Base-by-base conservation (phyloP, 345 rosid species). In the Barbarea vulgaris region DNA sequence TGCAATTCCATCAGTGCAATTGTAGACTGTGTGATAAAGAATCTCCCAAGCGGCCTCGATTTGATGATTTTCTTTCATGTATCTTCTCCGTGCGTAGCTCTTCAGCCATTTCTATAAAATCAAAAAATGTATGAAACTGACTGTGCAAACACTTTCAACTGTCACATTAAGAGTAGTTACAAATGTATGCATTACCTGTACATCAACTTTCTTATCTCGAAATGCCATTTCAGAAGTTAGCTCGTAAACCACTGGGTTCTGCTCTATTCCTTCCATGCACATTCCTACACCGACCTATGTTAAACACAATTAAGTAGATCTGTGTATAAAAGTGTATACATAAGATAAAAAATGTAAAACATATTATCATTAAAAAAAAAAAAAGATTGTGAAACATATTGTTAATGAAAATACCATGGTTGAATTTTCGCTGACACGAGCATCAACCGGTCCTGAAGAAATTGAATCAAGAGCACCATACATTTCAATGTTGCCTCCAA, bases 211-310 rank as follows among this genome's bases (percentile, higher is more conserved):
- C 78, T 90, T 77, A 62, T 77, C 84, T 62, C 88, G 87, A 76
- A 89, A 94, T 67, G 98, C 92, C 97, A 91, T 91, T 86, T 94
- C 98, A 46, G 97, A 91, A 87, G 85, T 87, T 42, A 94, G 80
- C 79, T 94, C 98, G 67, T 87, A 91, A 69, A 94, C 97, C 63
- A 94, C 88, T 0, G 97, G 97, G 72, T 94, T 91, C 11, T 94
- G 98, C 84, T 94, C 98, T 78, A 91, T 91, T 61, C 98, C 97
- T 76, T 94, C 98, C 97, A 88, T 88, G 86, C 98, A 94, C 89
- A 86, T 83, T 69, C 98, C 98, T 77, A 94, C 94, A 63, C 98
- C 98, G 19, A 93, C 93, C 98, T 91, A 73, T 73, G 30, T 33
- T 41, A 53, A 67, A 39, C 64, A 67, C 34, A 64, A 31, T 72